phyloP scores from a whole-genome alignment of 2,329 filamentous ascomycete genomes.

The Aspergillus transmontanensis region DNA sequence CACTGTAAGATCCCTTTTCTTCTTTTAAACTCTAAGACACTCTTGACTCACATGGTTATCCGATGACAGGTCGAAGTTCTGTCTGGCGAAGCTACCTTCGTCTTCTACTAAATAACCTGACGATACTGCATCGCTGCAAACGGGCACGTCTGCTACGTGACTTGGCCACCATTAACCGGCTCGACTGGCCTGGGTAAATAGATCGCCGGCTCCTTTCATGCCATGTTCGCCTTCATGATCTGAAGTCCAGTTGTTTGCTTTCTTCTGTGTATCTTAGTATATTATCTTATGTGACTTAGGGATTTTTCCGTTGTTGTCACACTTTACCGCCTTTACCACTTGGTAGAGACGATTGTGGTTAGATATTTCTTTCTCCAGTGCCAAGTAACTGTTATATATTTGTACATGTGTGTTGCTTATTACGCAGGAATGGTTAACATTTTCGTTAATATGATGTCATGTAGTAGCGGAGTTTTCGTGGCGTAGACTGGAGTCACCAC shows the following conservation, averaged over 20 bases:
- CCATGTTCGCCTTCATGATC: slow-evolving; percentile 29
- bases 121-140: slow-evolving; percentile 9
- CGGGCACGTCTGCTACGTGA: neutral
- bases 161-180: neutral
- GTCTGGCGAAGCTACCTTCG: slow-evolving; percentile 54
- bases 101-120: slow-evolving; percentile 40
- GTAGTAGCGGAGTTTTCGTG: neutral
- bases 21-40: neutral
- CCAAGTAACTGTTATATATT: slow-evolving; percentile 16
- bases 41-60: slow-evolving; percentile 8
- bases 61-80: slow-evolving; percentile 50
- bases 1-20: slow-evolving; percentile 66
- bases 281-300: slow-evolving; percentile 31
- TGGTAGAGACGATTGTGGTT: slow-evolving; percentile 24
- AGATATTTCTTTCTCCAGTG: slow-evolving; percentile 25
- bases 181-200: slow-evolving; percentile 15
- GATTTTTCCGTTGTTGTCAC: slow-evolving; percentile 29
- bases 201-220: slow-evolving; percentile 17
- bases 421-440: neutral
- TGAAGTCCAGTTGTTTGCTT: slow-evolving; percentile 32
- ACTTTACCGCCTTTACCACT: slow-evolving; percentile 20
- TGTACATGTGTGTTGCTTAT: slow-evolving; percentile 11
- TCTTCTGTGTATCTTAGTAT: slow-evolving; percentile 43
- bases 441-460: neutral
- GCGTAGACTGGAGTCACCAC: neutral